Evolutionary conservation across 768 basidiomycete genomes (phyloP), one percentile per base, ranked within the genome.

Genomic region (Panus rudis): DNA sequence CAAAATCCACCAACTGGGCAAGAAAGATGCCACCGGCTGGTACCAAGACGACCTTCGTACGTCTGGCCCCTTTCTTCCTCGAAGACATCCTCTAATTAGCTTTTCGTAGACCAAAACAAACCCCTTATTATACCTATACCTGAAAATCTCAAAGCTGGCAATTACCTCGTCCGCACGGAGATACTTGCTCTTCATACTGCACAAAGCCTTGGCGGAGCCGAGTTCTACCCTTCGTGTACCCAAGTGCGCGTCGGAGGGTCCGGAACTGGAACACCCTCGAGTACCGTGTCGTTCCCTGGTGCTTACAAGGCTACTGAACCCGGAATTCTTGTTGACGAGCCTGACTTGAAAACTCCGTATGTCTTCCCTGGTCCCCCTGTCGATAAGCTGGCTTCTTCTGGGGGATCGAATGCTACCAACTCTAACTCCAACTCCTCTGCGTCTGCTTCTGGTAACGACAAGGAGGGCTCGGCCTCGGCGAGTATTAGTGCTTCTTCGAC

Each of bases 201-300:
- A 7, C 65, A 53, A 14, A 47, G 53, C 2, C 4, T 51, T 5
- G 75, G 76, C 2, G 81, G 80, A n/a, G 84, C 82, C 2, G 85
- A 88, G 60, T 88, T 86, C 60, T 88, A 88, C 58, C 78, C 81
- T 0, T 74, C 76, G 20, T 88, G 85, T 57, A 67, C 71, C 3
- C 71, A 73, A 56, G 5, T 62, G 41, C 39, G 32, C 28, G 60
- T 87, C 32, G 64, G 70, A 3, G 84, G 84, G 8, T 69, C 61
- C 34, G 70, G 71, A 32, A 70, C 65, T 1, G 79, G 73, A 5
- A 56, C 46, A 1, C 79, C 81, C 1, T 61, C 55, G 47, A 73
- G 78, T 39, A 74, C 80, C 25, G 82, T 82, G 27, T 67, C 62
- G 26, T 68, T 88, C 45, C 85, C 85, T 2, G 85, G 84, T 19